Evolutionary conservation across 2,329 filamentous ascomycete species (phyloP).

Genomic region (Aspergillus versicolor): DNA sequence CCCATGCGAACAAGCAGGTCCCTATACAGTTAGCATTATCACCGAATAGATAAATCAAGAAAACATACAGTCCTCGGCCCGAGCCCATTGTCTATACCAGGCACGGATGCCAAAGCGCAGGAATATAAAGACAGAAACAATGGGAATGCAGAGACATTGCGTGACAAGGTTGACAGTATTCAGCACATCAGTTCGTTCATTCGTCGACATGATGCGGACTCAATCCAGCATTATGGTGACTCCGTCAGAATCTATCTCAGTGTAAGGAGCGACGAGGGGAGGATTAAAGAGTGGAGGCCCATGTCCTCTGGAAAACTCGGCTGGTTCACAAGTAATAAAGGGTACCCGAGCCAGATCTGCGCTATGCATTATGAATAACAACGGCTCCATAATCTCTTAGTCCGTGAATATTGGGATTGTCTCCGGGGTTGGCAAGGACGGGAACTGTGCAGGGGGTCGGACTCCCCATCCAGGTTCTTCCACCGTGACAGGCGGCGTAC

Average conservation of each 20-base stretch:
- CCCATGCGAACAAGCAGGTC: constrained; percentile 21
- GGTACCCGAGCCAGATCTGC: too few species aligned
- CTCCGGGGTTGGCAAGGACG: too few species aligned
- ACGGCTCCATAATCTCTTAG: too few species aligned
- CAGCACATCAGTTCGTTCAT: constrained; percentile 25
- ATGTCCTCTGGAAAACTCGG: neutral
- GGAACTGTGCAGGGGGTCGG: too few species aligned
- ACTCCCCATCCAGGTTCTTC: too few species aligned
- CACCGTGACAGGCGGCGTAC: too few species aligned
- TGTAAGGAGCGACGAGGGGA: neutral
- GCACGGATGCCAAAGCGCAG: constrained; percentile 32
- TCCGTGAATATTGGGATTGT: too few species aligned
- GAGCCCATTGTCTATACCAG: constrained; percentile 31
- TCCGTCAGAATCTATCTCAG: neutral
- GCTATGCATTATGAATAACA: too few species aligned
- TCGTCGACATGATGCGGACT: constrained; percentile 7
- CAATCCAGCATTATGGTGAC: constrained; percentile 19
- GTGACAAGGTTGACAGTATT: constrained; percentile 35
- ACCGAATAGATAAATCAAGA: too few species aligned
- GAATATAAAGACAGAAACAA: constrained; percentile 31
- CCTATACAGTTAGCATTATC: constrained; percentile 5
- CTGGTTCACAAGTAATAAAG: too few species aligned
- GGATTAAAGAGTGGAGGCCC: constrained; percentile 2
- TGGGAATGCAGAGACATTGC: constrained; percentile 36
- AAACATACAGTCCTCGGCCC: constrained; percentile 37